Evolutionary conservation across 257 asterid species (phyloP).

Genomic region (Jacaranda copaia): DNA sequence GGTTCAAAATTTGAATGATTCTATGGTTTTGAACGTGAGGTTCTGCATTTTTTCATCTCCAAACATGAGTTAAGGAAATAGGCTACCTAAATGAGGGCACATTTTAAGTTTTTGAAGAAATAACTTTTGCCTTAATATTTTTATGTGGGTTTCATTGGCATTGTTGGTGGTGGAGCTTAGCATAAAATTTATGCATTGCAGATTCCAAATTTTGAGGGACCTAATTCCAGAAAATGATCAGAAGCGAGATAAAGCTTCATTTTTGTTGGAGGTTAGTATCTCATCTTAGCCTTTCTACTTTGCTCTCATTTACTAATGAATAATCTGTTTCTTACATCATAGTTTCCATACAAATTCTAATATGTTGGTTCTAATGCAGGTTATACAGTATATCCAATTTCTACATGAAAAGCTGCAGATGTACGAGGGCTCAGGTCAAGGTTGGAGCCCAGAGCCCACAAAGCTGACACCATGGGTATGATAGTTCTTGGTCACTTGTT

Average conservation of each 20-base stretch:
- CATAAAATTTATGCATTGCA: constrained; percentile 40
- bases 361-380: constrained; percentile 58
- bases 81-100: background rate
- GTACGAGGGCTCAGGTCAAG: constrained; percentile 69
- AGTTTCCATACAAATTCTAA: constrained; percentile 23
- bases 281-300: constrained; percentile 29
- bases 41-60: background rate
- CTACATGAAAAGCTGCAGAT: constrained; percentile 71
- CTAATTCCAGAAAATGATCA: constrained; percentile 83
- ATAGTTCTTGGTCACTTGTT: constrained; percentile 9
- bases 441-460: constrained; percentile 78
- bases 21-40: background rate
- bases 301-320: background rate
- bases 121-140: background rate
- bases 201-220: constrained; percentile 78
- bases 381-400: constrained; percentile 84
- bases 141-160: background rate
- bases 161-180: constrained; percentile 24
- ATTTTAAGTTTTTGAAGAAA: background rate
- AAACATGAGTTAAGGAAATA: background rate
- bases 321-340: background rate
- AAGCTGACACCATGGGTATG: constrained; percentile 72
- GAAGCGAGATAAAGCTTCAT: constrained; percentile 78
- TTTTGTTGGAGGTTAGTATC: constrained; percentile 72
- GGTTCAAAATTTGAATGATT: background rate